These are phyloP conservation scores for Penicillium sp. DNA, from an alignment of 2,329 filamentous ascomycete genomes.

Conservation along the genomic window DNA sequence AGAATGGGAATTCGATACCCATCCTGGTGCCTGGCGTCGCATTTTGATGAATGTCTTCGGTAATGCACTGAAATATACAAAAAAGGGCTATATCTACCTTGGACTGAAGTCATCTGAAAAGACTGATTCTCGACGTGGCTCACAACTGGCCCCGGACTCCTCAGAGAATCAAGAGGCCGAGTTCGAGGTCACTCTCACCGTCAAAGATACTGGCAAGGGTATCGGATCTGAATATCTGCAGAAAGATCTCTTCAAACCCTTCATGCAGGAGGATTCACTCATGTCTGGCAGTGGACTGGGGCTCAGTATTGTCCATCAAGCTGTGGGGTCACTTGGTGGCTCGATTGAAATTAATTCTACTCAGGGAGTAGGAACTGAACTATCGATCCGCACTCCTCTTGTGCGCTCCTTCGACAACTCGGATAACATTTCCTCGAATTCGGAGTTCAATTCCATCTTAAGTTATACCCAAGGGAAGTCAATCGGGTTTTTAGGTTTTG, in stretches of 20 bases:
- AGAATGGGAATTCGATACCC: slow-evolving; percentile 46
- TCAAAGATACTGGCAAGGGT: slow-evolving; percentile 62
- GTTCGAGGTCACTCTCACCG: slow-evolving; percentile 32
- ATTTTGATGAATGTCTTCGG: slow-evolving; percentile 49
- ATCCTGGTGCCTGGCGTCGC: slow-evolving; percentile 47
- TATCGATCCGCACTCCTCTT: not conserved
- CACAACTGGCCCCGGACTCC: not conserved
- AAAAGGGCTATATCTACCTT: slow-evolving; percentile 36
- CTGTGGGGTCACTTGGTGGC: slow-evolving; percentile 6
- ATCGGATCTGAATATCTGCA: slow-evolving; percentile 61
- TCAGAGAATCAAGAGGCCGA: slow-evolving; percentile 2
- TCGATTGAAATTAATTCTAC: slow-evolving; percentile 12
- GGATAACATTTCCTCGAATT: not conserved
- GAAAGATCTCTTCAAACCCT: slow-evolving; percentile 58
- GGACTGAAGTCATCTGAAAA: slow-evolving; percentile 13
- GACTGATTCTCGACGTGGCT: not conserved
- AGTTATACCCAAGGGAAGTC: slow-evolving; percentile 14
- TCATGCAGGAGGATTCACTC: slow-evolving; percentile 59
- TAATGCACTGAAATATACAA: slow-evolving; percentile 49
- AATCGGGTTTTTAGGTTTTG: slow-evolving; percentile 23
- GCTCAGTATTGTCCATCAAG: slow-evolving; percentile 15
- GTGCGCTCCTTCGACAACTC: not conserved
- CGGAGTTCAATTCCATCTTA: slow-evolving; percentile 1
- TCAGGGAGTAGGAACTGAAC: slow-evolving; percentile 3
- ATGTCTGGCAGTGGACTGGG: slow-evolving; percentile 61